Percentiles rank a stretch among this genome's conserved stretches.
These are phyloP conservation scores for Chlamydomonas sphaeroides DNA, from an alignment of 139 green algal species.

Conservation along the genomic window DNA sequence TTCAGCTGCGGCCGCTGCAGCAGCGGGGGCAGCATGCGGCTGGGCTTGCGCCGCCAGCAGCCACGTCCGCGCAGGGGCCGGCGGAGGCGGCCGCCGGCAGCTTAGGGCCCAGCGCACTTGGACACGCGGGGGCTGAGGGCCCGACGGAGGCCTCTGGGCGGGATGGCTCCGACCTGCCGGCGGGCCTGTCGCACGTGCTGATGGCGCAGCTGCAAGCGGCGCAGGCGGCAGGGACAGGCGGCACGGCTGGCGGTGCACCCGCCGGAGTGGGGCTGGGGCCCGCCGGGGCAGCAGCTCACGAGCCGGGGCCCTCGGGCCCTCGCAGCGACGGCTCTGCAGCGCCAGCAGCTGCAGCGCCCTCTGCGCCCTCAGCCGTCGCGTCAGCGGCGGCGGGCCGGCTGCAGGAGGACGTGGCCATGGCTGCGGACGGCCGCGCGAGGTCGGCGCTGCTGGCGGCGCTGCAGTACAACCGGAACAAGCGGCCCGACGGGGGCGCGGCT, in stretches of 20 bases:
- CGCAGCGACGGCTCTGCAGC: not conserved
- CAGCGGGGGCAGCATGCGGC: not conserved
- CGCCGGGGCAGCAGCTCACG: too few relatives aligned
- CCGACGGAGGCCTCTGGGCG: not conserved
- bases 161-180: too few relatives aligned
- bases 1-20: slow-evolving; percentile 8
- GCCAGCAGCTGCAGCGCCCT: not conserved
- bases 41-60: not conserved
- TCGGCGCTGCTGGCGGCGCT: slow-evolving; percentile 24
- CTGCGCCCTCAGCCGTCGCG: not conserved
- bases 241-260: not conserved
- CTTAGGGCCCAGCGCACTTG: too few relatives aligned
- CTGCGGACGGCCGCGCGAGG: not conserved
- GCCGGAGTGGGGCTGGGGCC: too few relatives aligned
- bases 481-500: too few relatives aligned
- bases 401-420: not conserved
- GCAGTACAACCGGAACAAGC: slow-evolving; percentile 5
- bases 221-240: too few relatives aligned
- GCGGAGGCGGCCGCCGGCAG: too few relatives aligned
- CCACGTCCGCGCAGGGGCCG: not conserved
- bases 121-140: too few relatives aligned
- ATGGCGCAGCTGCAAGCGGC: not conserved
- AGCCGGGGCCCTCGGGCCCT: not conserved
- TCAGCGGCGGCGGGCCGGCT: not conserved
- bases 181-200: too few relatives aligned